Percentiles rank a stretch among this genome's conserved stretches.
These are phyloP conservation scores for Aspergillus sp. DNA, from an alignment of 2,329 filamentous ascomycete genomes.

Conservation along the genomic window DNA sequence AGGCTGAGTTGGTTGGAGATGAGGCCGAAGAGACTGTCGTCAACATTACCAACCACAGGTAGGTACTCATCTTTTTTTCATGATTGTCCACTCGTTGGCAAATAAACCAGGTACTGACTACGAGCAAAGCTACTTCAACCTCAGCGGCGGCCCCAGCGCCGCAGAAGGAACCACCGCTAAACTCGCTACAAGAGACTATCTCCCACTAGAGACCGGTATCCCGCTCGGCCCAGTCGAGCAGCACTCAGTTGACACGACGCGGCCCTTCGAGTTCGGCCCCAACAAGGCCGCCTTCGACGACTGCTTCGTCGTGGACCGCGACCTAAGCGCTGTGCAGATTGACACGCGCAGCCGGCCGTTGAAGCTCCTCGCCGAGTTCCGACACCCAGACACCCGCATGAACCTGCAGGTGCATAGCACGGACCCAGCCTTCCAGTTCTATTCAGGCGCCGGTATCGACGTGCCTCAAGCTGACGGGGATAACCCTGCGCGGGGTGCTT, in stretches of 20 bases:
- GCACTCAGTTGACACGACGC: constrained; percentile 59
- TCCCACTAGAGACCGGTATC: constrained; percentile 75
- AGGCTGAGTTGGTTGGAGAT: constrained; percentile 74
- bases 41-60: constrained; percentile 96
- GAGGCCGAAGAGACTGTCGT: constrained; percentile 84
- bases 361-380: constrained; percentile 66
- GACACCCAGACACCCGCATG: constrained; percentile 71
- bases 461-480: constrained; percentile 61
- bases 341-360: constrained; percentile 67
- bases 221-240: constrained; percentile 69
- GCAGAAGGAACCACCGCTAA: constrained; percentile 59
- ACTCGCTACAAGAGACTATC: constrained; percentile 62
- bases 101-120: not conserved
- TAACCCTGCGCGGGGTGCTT: constrained; percentile 62
- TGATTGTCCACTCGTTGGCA: not conserved
- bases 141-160: constrained; percentile 58
- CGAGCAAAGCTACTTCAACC: constrained; percentile 63
- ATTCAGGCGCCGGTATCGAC: constrained; percentile 82
- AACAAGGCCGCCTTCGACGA: constrained; percentile 78
- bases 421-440: constrained; percentile 96
- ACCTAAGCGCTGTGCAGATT: constrained; percentile 59
- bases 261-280: constrained; percentile 70
- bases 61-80: not conserved
- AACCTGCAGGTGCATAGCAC: constrained; percentile 87
- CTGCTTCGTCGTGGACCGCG: constrained; percentile 77